Evolutionary conservation across 2,329 filamentous ascomycete genomes (phyloP), one percentile per base, ranked within the genome.

Genomic region (Stagonosporopsis tanaceti): DNA sequence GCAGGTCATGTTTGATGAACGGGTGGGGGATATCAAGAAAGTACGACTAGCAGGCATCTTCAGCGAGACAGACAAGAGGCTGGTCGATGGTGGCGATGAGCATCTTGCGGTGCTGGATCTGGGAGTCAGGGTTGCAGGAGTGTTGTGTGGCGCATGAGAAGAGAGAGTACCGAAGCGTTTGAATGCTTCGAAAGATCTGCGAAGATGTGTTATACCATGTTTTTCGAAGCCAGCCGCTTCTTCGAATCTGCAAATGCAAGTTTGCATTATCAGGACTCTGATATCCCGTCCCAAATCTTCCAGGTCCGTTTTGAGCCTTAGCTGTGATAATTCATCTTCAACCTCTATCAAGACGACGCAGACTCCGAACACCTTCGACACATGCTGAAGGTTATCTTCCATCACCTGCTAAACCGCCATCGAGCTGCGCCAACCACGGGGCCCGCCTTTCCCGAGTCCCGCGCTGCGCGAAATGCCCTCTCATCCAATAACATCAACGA

Each of bases 1-100:
- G 76, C 82, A 85, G 25, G 80, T 98, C 35, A 85, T 97, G 27
- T 91, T 87, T 72, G 92, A 97, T 70, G 95, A 98, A 75, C 84
- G 88, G 7, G 89, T 97, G 24, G 86, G 87, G 0, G 92, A 97
- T 70, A 78, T 86, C 12, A 91, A 96, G 72, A 99, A 99, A 80
- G 96, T 94, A 73, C 89, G 89, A 75, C 94, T 99, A 57, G 89
- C 94, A 45, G 83, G 91, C 61, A 83, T 94, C 3, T 99, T 99
- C 73, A 97, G 93, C 0, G 93, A 98, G 76, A 84, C 94, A 27
- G 95, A 99, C 74, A 98, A 98, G 82, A 85, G 95, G 63, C 79
- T 99, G 44, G 90, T 97, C 6, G 96, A 99, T 76, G 95, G 95
- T 8, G 90, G 93, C 2, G 95, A 99, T 72, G 95, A 99, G 79